phyloP scores from a whole-genome alignment of 495 filamentous ascomycete species.

The Penicillium pancosmium region DNA sequence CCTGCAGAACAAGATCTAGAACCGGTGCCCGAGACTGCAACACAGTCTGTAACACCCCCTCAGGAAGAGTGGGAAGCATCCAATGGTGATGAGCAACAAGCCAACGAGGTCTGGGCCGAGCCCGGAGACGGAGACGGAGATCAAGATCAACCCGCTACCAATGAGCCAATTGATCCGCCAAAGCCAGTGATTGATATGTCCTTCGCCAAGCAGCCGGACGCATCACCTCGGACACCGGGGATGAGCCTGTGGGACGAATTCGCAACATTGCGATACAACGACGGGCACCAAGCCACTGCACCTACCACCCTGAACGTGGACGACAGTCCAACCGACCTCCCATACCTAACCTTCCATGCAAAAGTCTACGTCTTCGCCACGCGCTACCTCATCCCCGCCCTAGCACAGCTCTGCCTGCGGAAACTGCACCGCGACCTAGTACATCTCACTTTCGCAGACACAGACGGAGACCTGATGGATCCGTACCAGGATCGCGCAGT shows the following conservation, averaged over 20 bases:
- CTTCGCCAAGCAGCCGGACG: slow-evolving; percentile 40
- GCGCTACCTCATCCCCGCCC: slow-evolving; percentile 46
- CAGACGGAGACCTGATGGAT: slow-evolving; percentile 15
- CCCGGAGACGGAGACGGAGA: neutral
- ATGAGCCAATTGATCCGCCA: slow-evolving; percentile 13
- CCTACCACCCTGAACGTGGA: too few species aligned
- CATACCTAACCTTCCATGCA: slow-evolving; percentile 50
- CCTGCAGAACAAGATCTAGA: neutral
- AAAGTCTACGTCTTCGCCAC: slow-evolving; percentile 53
- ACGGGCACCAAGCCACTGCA: slow-evolving; percentile 21
- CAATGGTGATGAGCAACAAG: neutral
- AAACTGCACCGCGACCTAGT: slow-evolving; percentile 45
- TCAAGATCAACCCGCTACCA: slow-evolving; percentile 3
- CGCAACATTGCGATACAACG: slow-evolving; percentile 37
- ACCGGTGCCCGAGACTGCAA: neutral
- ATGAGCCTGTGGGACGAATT: slow-evolving; percentile 48
- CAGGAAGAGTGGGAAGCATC: neutral
- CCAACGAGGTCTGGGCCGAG: slow-evolving; percentile 9
- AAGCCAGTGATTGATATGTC: slow-evolving; percentile 47
- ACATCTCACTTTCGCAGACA: slow-evolving; percentile 30
- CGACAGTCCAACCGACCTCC: slow-evolving; percentile 23
- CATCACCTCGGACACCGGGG: slow-evolving; percentile 35
- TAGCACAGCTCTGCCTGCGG: slow-evolving; percentile 47
- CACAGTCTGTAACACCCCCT: neutral
- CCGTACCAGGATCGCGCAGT: slow-evolving; percentile 17